Evolutionary conservation across 2,329 filamentous ascomycete genomes (phyloP), one percentile per base, ranked within the genome.

Genomic region (Trichophyton rubrum): DNA sequence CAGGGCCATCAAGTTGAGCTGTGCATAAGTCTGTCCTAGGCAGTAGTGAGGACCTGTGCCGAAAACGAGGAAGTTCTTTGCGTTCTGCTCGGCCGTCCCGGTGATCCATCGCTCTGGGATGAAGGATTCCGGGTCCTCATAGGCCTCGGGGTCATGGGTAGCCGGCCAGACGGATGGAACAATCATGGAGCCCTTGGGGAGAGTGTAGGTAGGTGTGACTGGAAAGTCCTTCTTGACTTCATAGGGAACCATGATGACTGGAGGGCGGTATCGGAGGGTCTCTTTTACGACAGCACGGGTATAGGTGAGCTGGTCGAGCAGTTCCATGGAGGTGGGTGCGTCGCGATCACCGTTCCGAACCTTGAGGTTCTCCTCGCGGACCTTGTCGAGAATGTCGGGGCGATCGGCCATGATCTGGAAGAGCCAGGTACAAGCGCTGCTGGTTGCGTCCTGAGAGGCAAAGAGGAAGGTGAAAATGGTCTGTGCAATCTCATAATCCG

Each of bases 61-160:
- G 68, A 99, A 97, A 17, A 97, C 91, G 58, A 99, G 82, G 80
- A 86, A 97, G 80, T 97, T 99, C 86, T 96, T 97, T 71, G 86
- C 87, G 67, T 92, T 87, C 73, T 87, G 84, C 74, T 96, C 91
- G 11, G 92, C 93, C 68, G 91, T 88, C 62, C 92, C 93, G 1
- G 82, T 83, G 73, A 92, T 92, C 84, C 93, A 97, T 68, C 92
- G 84, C 66, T 96, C 90, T 1, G 92, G 92, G 69, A 95, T 87
- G 72, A 90, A 97, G 47, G 81, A 79, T 69, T 97, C 92, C 1
- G 93, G 90, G 69, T 93, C 87, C 59, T 88, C 84, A 73, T 97
- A 99, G 7, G 92, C 88, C 61, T 96, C 90, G 43, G 90, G 88
- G 68, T 97, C 93, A 71, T 93, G 91, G 47, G 96, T 86, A 24